Base-by-base conservation (phyloP, 805 yeast species). In the Starmerella sirachaensis region DNA sequence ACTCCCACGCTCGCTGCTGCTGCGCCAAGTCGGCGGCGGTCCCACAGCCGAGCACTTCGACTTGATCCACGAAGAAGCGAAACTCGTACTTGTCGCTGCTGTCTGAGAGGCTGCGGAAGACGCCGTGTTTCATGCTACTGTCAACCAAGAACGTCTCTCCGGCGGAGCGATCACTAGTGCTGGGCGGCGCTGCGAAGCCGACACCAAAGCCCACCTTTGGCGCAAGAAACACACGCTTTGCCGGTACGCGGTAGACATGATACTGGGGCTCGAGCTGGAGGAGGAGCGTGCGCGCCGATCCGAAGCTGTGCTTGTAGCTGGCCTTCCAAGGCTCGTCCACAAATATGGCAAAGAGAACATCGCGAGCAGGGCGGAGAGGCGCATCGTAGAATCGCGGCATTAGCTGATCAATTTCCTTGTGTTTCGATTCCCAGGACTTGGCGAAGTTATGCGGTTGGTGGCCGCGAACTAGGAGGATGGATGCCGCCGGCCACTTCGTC, bases 21-120 rank as follows among this genome's bases (percentile, higher is more conserved):
- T 78, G 86, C 21, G 70, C 77, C 32, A 85, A 60, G 47, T 83
- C 93, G 42, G 76, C 72, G 8, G 70, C 74, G 6, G 82, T 74
- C 1, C 96, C 97, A 40, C 84, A 70, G 0, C 97, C 97, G 86
- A 91, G 81, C 0, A 85, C 93, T 54, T 86, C 95, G 18, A 86
- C 61, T 46, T 79, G 86, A 5, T 76, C 72, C 6, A 88, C 71
- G 38, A 68, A 54, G 50, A 88, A 74, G 34, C 83, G 61, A 42
- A 78, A 76, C 54, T 88, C 96, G 62, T 69, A 2, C 31, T 17
- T 47, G 58, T 18, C 13, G 22, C 18, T 7, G n/a, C 27, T 38
- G 2, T 46, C 57, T 60, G 47, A 17, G 8, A 30, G 3, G 14
- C 82, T 78, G 35, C 95, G 63, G 52, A 88, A 84, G 1, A 73